phyloP scores from a whole-genome alignment of 768 basidiomycete genomes.

The Leccinum ochraceum region DNA sequence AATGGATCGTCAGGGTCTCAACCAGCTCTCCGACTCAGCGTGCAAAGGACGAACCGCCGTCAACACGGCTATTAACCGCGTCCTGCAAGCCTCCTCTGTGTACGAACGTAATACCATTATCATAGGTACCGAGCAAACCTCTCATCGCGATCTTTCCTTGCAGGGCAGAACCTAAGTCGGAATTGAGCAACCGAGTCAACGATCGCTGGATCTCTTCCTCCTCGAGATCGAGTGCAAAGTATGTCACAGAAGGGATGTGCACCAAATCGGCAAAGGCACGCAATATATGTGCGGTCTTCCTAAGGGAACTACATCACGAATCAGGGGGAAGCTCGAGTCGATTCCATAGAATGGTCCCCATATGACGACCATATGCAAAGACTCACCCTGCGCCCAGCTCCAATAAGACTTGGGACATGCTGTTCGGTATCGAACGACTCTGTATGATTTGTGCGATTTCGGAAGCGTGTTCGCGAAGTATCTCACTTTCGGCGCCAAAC shows the following conservation, averaged over 20 bases:
- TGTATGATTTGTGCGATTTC: slow-evolving; percentile 81
- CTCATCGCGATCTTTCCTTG: slow-evolving; percentile 73
- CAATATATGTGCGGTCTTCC: slow-evolving; percentile 87
- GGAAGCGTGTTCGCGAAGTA: slow-evolving; percentile 68
- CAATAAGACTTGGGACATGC: slow-evolving; percentile 57
- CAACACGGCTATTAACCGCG: neutral
- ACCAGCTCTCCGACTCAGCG: slow-evolving; percentile 4
- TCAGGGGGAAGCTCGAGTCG: slow-evolving; percentile 10
- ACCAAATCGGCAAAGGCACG: slow-evolving; percentile 63
- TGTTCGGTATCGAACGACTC: slow-evolving; percentile 24
- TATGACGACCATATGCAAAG: neutral
- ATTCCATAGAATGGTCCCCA: neutral
- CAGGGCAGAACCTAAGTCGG: slow-evolving; percentile 61
- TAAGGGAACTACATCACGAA: slow-evolving; percentile 57
- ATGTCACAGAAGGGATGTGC: slow-evolving; percentile 60
- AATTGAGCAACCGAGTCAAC: slow-evolving; percentile 61
- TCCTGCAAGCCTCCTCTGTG: slow-evolving; percentile 39
- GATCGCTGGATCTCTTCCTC: slow-evolving; percentile 81
- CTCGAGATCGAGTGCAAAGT: slow-evolving; percentile 94
- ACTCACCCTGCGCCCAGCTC: slow-evolving; percentile 95
- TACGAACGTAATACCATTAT: slow-evolving; percentile 83
- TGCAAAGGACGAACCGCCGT: slow-evolving; percentile 4
- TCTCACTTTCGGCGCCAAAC: slow-evolving; percentile 84
- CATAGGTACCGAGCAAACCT: slow-evolving; percentile 95
- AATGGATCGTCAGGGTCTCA: slow-evolving; percentile 32